Percentiles rank a stretch among this genome's conserved stretches.
Evolutionary conservation across 495 filamentous ascomycete species (phyloP).

Genomic region (Hypoxylon cercidicola): DNA sequence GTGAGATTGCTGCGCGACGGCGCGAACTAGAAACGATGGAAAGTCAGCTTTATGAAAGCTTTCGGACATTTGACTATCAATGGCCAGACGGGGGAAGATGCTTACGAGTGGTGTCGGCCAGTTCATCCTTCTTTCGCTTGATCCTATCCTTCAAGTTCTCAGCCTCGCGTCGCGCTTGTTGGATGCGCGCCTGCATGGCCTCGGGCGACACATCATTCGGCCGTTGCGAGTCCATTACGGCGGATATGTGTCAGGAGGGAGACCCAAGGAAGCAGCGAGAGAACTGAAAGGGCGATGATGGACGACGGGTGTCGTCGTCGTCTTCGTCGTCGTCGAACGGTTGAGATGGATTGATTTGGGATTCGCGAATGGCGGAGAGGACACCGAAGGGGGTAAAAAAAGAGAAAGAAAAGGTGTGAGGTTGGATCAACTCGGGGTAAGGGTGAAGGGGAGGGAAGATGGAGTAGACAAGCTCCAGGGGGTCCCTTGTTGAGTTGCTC

Average conservation of each 20-base stretch:
- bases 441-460: conserved; percentile 33
- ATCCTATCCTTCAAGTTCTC: conserved; percentile 98
- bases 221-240: conserved; percentile 60
- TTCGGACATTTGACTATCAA: conserved; percentile 18
- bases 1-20: conserved; percentile 87
- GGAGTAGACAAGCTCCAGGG: conserved; percentile 37
- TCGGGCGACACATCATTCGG: conserved; percentile 68
- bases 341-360: conserved; percentile 38
- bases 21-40: conserved; percentile 72
- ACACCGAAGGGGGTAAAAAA: conserved; percentile 46
- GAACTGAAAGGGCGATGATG: conserved; percentile 39
- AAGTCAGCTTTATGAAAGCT: conserved; percentile 30
- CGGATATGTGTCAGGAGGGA: conserved; percentile 41
- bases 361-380: conserved; percentile 42
- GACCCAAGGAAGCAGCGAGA: conserved; percentile 37
- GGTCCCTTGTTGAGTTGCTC: conserved; percentile 37
- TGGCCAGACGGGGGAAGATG: conserved; percentile 38
- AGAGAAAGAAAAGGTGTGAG: conserved; percentile 47
- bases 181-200: conserved; percentile 81
- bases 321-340: conserved; percentile 28
- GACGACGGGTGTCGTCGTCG: conserved; percentile 33
- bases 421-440: conserved; percentile 48
- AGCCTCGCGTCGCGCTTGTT: conserved; percentile 95
- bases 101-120: conserved; percentile 97
- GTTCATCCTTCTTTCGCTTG: conserved; percentile 99